A percentile compares a stretch with the other conserved stretches of the same genome.
Conservation (phyloP, 192 early-diverging fungal genomes). For the Thamnidium elegans region DNA sequence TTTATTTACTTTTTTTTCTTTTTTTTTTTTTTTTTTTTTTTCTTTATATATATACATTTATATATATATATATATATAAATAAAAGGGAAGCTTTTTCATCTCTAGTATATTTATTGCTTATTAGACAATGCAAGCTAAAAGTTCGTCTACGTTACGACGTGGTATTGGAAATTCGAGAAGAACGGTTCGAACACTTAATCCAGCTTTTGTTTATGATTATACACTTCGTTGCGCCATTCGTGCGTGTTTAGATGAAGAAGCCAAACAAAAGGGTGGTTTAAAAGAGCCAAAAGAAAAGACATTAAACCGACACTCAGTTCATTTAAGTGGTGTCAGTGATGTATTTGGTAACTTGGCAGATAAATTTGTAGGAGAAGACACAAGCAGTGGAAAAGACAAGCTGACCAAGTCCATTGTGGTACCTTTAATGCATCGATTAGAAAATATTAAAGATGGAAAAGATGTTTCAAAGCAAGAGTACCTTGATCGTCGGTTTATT, state of each 20-base stretch:
- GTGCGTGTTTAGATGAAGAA: slow-evolving; percentile 30
- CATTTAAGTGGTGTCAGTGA: slow-evolving; percentile 24
- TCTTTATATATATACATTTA: no score
- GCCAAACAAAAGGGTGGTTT: slow-evolving; percentile 1
- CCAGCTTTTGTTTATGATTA: slow-evolving; percentile 34
- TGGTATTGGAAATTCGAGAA: slow-evolving; percentile 16
- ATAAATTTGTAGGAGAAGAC: slow-evolving; percentile 24
- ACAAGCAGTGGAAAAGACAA: slow-evolving; percentile 25
- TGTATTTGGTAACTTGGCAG: slow-evolving; percentile 26
- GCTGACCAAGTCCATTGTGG: slow-evolving; percentile 45
- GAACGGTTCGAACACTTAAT: slow-evolving; percentile 2
- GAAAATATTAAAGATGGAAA: slow-evolving; percentile 46
- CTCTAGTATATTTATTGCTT: no score
- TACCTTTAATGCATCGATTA: slow-evolving; percentile 38
- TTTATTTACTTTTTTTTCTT: background rate
- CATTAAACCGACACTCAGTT: slow-evolving; percentile 11
- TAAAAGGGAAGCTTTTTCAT: no score
- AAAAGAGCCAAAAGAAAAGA: slow-evolving; percentile 1
- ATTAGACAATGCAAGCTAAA: slow-evolving; percentile 14
- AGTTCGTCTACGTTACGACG: slow-evolving; percentile 15
- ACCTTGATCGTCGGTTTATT: slow-evolving; percentile 45
- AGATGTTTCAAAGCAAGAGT: slow-evolving; percentile 40
- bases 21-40: background rate
- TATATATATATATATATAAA: no score
- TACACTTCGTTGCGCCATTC: slow-evolving; percentile 39